These are phyloP conservation scores for Oleoguttula mirabilis DNA, from an alignment of 495 filamentous ascomycete genomes.

Conservation along the genomic window DNA sequence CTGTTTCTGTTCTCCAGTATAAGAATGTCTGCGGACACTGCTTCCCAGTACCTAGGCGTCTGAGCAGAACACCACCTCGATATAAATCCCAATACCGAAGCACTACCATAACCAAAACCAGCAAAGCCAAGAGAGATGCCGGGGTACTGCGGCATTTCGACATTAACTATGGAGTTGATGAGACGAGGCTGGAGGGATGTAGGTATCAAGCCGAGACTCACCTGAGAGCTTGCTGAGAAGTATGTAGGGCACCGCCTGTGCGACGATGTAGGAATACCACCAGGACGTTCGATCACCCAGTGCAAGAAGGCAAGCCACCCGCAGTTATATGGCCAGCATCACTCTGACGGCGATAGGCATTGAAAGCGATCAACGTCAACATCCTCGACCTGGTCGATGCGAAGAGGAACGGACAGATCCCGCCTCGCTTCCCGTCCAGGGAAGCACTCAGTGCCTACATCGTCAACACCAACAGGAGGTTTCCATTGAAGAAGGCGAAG, in stretches of 20 bases:
- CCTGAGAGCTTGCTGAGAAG: no score
- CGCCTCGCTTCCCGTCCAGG: no score
- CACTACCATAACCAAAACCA: neutral
- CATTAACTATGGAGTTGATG: neutral
- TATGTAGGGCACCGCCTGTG: neutral
- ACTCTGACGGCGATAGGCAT: no score
- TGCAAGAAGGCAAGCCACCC: neutral
- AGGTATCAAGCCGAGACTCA: no score
- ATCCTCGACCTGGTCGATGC: constrained; percentile 39
- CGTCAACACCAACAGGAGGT: no score
- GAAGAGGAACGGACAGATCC: no score
- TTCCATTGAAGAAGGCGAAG: no score
- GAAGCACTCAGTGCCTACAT: no score
- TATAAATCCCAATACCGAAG: no score
- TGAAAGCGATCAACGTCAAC: constrained; percentile 40
- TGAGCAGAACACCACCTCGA: no score
- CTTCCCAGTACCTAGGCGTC: no score
- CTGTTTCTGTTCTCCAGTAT: neutral
- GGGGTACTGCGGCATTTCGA: neutral
- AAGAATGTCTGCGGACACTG: neutral
- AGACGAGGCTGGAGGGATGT: neutral
- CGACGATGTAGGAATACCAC: neutral
- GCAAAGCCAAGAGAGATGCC: neutral
- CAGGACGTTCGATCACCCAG: neutral
- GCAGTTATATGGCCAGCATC: neutral